phyloP scores from a whole-genome alignment of 2,329 filamentous ascomycete genomes.

The Colletotrichum sp. region DNA sequence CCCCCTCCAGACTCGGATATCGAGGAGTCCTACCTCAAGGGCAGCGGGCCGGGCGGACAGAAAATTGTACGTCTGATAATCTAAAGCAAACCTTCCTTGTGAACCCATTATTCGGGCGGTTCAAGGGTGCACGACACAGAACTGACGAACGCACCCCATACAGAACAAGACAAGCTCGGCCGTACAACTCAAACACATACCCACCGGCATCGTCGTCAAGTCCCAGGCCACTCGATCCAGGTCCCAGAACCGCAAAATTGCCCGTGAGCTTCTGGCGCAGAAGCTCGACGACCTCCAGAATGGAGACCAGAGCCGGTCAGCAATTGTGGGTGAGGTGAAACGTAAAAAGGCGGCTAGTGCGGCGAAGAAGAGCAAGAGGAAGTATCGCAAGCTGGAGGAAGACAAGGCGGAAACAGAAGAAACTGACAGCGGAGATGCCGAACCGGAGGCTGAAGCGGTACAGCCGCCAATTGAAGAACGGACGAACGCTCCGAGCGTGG shows the following conservation, averaged over 20 bases:
- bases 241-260: conserved; percentile 85
- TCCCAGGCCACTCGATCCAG: conserved; percentile 89
- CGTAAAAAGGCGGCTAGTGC: conserved; percentile 76
- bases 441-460: conserved; percentile 19
- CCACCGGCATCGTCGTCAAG: conserved; percentile 93
- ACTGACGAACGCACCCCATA: background rate
- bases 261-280: conserved; percentile 77
- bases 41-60: conserved; percentile 90
- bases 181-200: conserved; percentile 88
- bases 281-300: conserved; percentile 75
- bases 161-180: conserved; percentile 97
- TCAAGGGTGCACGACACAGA: background rate
- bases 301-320: conserved; percentile 71
- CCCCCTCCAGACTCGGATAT: conserved; percentile 80
- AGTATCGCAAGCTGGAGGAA: conserved; percentile 70
- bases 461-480: background rate
- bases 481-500: background rate
- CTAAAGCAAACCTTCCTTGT: background rate
- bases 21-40: conserved; percentile 86
- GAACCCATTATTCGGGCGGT: background rate
- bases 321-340: conserved; percentile 67
- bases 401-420: conserved; percentile 38
- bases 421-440: conserved; percentile 6
- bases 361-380: conserved; percentile 81
- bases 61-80: conserved; percentile 73